A percentile compares a stretch with the other conserved stretches of the same genome.
Conservation (phyloP, 2,329 filamentous ascomycete species). For the Dactylonectria estremocensis region DNA sequence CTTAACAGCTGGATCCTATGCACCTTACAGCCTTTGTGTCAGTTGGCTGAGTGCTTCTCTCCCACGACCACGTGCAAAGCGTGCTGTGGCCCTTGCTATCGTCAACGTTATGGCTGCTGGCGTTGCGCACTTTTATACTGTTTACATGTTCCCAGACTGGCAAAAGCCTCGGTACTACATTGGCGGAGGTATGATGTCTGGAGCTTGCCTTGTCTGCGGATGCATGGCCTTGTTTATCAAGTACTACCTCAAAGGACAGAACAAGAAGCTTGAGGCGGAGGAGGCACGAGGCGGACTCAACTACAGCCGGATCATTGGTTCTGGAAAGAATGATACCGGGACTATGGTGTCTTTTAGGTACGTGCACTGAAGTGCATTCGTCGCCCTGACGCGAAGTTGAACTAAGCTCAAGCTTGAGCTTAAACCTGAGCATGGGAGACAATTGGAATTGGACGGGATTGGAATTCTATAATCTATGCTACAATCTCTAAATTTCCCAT, state of each 20-base stretch:
- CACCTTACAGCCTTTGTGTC: conserved; percentile 23
- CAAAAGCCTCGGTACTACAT: conserved; percentile 50
- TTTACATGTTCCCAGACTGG: conserved; percentile 50
- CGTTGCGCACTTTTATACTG: conserved; percentile 48
- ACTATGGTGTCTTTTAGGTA: conserved; percentile 28
- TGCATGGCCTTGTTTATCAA: conserved; percentile 49
- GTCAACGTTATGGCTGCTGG: conserved; percentile 25
- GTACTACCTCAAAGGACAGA: conserved; percentile 44
- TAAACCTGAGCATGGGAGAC: too few relatives aligned
- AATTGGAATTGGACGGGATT: too few relatives aligned
- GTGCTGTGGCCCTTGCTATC: conserved; percentile 24
- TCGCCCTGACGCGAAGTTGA: too few relatives aligned
- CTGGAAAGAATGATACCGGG: neutral
- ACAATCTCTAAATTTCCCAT: too few relatives aligned
- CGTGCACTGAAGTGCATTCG: conserved; percentile 7
- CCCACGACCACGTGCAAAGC: conserved; percentile 25
- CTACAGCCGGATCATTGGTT: conserved; percentile 15
- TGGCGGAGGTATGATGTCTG: conserved; percentile 48
- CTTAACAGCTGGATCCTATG: conserved; percentile 22
- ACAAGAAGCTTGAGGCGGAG: conserved; percentile 41
- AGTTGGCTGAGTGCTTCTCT: conserved; percentile 28
- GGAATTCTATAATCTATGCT: too few relatives aligned
- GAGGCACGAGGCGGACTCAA: conserved; percentile 33
- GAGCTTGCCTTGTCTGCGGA: conserved; percentile 44
- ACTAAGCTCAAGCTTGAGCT: too few relatives aligned